Conservation (phyloP, 352 stramenopile genomes). For the Peronospora farinosa region DNA sequence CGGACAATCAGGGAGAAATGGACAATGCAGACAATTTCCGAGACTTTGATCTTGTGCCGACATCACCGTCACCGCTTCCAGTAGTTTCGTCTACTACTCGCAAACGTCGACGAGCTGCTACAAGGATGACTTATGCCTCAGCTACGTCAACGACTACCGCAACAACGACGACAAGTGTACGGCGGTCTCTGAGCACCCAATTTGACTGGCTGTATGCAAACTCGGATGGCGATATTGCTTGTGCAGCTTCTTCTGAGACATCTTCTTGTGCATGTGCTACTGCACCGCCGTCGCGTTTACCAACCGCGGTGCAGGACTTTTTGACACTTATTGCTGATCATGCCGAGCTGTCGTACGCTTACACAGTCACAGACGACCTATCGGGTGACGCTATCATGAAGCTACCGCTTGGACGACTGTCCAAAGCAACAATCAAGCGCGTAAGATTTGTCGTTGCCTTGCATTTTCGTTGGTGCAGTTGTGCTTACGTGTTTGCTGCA, state of each 20-base stretch:
- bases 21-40: conserved; percentile 27
- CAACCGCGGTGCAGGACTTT: conserved; percentile 46
- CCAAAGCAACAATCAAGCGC: conserved; percentile 53
- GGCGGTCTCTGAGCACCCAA: conserved; percentile 19
- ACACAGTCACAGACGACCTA: conserved; percentile 32
- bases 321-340: conserved; percentile 40
- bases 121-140: conserved; percentile 23
- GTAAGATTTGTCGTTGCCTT: conserved; percentile 15
- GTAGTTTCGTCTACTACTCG: conserved; percentile 18
- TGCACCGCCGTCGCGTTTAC: conserved; percentile 35
- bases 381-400: conserved; percentile 40
- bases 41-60: conserved; percentile 32
- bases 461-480: neutral
- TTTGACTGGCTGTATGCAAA: conserved; percentile 29
- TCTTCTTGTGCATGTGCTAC: conserved; percentile 17
- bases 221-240: conserved; percentile 15
- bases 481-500: conserved; percentile 5
- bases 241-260: conserved; percentile 8
- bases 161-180: conserved; percentile 15
- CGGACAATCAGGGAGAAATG: conserved; percentile 29
- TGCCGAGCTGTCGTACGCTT: conserved; percentile 34
- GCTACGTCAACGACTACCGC: conserved; percentile 5
- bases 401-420: conserved; percentile 44
- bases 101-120: conserved; percentile 26
- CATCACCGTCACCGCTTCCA: conserved; percentile 19